Conservation (phyloP, 2,329 filamentous ascomycete genomes). For the Emergomyces africanus region DNA sequence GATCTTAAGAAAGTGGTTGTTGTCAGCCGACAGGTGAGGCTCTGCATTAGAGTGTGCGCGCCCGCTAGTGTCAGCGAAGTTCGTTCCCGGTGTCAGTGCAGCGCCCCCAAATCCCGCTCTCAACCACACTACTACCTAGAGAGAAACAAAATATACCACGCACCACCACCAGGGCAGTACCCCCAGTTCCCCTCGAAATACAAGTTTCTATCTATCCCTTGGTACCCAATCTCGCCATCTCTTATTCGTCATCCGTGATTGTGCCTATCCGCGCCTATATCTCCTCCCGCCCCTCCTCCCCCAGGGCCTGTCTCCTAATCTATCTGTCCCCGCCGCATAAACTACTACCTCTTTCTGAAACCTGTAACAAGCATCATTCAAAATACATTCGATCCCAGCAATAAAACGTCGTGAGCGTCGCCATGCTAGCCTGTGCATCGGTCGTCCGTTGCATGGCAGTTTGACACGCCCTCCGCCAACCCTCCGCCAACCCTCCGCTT, state of each 20-base stretch:
- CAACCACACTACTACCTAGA: not conserved
- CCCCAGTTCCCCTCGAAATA: not conserved
- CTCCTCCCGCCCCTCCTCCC: not conserved
- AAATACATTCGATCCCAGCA: not conserved
- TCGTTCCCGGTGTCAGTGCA: not conserved
- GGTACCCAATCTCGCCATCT: not conserved
- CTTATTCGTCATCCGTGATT: not conserved
- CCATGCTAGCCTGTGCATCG: not conserved
- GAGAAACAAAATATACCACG: not conserved
- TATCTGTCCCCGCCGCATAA: not conserved
- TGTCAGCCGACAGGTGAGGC: constrained; percentile 5
- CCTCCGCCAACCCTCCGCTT: not conserved
- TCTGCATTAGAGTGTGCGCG: constrained; percentile 4
- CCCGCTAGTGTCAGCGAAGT: not conserved
- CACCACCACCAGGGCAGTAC: not conserved
- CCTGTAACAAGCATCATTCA: not conserved
- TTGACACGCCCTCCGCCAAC: not conserved
- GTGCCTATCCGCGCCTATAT: not conserved
- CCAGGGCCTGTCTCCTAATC: not conserved
- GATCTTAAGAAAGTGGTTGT: not conserved
- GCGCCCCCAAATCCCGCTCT: not conserved
- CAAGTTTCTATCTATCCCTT: not conserved
- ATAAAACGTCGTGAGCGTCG: not conserved
- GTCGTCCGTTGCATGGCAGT: not conserved
- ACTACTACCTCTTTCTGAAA: not conserved